A percentile compares a stretch with the other conserved stretches of the same genome.
These are phyloP conservation scores for Penicillium taxi DNA, from an alignment of 495 filamentous ascomycete species.

Conservation along the genomic window DNA sequence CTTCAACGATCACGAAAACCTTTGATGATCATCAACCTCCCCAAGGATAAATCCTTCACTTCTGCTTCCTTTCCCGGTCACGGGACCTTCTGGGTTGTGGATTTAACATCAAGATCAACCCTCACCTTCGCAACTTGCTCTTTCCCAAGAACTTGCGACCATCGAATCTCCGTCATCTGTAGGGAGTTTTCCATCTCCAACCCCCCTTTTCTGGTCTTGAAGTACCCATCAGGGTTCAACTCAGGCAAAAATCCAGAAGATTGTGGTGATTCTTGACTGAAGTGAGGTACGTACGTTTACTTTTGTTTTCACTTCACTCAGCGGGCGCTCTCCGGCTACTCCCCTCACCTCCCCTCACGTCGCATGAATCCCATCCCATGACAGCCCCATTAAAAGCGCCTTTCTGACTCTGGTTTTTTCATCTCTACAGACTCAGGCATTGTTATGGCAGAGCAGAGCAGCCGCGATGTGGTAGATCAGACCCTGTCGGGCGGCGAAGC, in stretches of 20 bases:
- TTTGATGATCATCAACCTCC: conserved; percentile 17
- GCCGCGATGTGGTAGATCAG: conserved; percentile 73
- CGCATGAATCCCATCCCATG: conserved; percentile 8
- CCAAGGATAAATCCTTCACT: conserved; percentile 16
- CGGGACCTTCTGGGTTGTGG: conserved; percentile 23
- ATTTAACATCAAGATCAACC: conserved; percentile 19
- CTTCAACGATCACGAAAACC: conserved; percentile 14
- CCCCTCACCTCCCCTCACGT: conserved; percentile 12
- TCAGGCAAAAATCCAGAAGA: conserved; percentile 32
- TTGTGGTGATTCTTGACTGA: conserved; percentile 47
- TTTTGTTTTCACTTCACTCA: conserved; percentile 13
- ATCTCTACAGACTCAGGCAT: conserved; percentile 48
- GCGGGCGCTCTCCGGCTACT: conserved; percentile 15
- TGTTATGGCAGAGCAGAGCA: conserved; percentile 77
- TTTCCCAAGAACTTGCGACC: conserved; percentile 5
- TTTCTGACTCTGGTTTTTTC: conserved; percentile 30
- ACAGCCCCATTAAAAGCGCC: conserved; percentile 13
- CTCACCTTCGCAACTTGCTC: conserved; percentile 12
- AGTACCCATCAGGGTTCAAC: conserved; percentile 36
- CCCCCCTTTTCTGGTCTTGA: conserved; percentile 26
- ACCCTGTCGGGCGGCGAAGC: conserved; percentile 64
- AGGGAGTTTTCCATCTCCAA: conserved; percentile 18
- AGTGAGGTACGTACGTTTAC: conserved; percentile 39
- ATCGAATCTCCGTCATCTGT: conserved; percentile 14
- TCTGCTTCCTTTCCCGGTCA: conserved; percentile 7